Evolutionary conservation across 1,284 basidiomycete species (phyloP).

Genomic region (Trichosporon sp.): DNA sequence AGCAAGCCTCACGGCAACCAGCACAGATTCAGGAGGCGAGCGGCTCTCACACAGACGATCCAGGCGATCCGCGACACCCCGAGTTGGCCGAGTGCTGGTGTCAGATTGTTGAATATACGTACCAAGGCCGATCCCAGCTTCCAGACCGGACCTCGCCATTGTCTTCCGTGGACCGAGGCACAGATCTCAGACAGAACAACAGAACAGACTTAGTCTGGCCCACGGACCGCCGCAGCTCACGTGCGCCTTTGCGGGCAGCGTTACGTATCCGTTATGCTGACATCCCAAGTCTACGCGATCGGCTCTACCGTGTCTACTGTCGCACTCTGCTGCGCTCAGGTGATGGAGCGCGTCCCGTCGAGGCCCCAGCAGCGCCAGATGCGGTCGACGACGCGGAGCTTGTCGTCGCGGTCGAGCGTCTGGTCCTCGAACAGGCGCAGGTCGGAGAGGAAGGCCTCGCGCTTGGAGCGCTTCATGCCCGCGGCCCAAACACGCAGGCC

Average conservation of each 20-base stretch:
- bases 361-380: slow-evolving; percentile 87
- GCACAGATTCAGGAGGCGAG: neutral
- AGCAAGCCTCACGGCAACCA: neutral
- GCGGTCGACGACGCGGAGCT: slow-evolving; percentile 70
- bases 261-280: neutral
- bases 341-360: slow-evolving; percentile 22
- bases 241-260: neutral
- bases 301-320: neutral
- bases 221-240: neutral
- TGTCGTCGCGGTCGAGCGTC: slow-evolving; percentile 60
- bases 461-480: slow-evolving; percentile 24
- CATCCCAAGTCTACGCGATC: neutral
- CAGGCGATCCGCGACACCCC: neutral
- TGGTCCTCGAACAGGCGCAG: slow-evolving; percentile 77
- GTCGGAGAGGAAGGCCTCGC: slow-evolving; percentile 71
- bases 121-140: neutral
- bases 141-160: neutral
- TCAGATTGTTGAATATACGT: neutral
- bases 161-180: neutral
- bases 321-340: neutral
- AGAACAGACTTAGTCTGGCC: neutral
- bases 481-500: slow-evolving; percentile 48
- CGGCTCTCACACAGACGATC: neutral
- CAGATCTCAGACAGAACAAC: neutral
- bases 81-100: neutral